Evolutionary conservation across 1,139 yeast species (phyloP).

Genomic region (Hyphopichia khmerensis): DNA sequence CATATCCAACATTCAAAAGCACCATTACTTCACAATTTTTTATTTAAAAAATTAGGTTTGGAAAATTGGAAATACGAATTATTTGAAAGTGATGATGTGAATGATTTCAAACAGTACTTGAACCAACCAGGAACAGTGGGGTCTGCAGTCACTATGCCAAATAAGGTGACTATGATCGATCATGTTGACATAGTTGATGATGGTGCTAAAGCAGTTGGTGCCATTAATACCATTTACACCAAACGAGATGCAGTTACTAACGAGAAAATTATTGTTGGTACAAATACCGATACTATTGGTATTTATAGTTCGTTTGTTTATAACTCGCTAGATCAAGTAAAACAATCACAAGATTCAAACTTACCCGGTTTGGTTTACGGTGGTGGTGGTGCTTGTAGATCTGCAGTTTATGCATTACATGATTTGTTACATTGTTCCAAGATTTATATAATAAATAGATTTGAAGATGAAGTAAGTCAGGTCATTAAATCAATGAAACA

Average conservation of each 20-base stretch:
- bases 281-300: slow-evolving; percentile 31
- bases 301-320: slow-evolving; percentile 22
- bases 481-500: slow-evolving; percentile 14
- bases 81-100: slow-evolving; percentile 17
- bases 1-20: slow-evolving; percentile 17
- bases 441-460: slow-evolving; percentile 26
- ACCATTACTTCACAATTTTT: slow-evolving; percentile 19
- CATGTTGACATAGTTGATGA: slow-evolving; percentile 25
- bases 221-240: slow-evolving; percentile 28
- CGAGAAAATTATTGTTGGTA: slow-evolving; percentile 18
- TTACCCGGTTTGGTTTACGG: slow-evolving; percentile 29
- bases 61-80: slow-evolving; percentile 15
- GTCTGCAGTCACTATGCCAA: slow-evolving; percentile 30
- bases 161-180: slow-evolving; percentile 20
- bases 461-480: slow-evolving; percentile 20
- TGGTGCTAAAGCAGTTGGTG: slow-evolving; percentile 24
- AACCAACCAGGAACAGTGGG: slow-evolving; percentile 17
- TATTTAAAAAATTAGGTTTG: slow-evolving; percentile 15
- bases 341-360: slow-evolving; percentile 2
- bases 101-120: slow-evolving; percentile 13
- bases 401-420: slow-evolving; percentile 27
- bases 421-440: slow-evolving; percentile 20
- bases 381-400: slow-evolving; percentile 33
- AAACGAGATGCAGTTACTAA: slow-evolving; percentile 11
- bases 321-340: slow-evolving; percentile 11